A percentile compares a stretch with the other conserved stretches of the same genome.
These are phyloP conservation scores for Diplogelasinospora grovesii DNA, from an alignment of 495 filamentous ascomycete genomes.

Conservation along the genomic window DNA sequence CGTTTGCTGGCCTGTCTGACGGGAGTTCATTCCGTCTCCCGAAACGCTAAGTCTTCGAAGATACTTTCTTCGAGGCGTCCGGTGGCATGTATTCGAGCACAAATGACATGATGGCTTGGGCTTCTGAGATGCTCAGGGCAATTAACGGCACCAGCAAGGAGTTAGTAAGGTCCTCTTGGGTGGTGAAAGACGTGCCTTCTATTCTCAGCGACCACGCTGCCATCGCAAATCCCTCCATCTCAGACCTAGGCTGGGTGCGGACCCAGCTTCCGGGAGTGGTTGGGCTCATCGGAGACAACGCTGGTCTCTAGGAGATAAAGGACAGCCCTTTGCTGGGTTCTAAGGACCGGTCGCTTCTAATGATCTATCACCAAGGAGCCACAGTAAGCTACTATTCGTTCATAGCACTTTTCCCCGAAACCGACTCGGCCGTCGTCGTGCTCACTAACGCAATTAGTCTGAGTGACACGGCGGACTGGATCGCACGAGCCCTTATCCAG, in stretches of 20 bases:
- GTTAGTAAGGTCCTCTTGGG: neutral
- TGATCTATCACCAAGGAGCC: constrained; percentile 10
- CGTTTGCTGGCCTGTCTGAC: constrained; percentile 5
- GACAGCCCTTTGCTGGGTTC: constrained; percentile 18
- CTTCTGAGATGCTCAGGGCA: constrained; percentile 1
- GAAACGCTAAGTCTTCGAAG: constrained; percentile 9
- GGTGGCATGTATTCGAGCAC: constrained; percentile 11
- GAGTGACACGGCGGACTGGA: constrained; percentile 1
- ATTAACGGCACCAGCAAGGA: neutral
- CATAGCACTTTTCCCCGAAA: neutral
- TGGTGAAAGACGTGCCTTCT: constrained; percentile 1
- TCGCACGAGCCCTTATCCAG: constrained; percentile 1
- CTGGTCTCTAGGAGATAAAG: too few relatives aligned
- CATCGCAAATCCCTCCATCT: constrained; percentile 1
- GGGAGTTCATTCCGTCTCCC: constrained; percentile 2
- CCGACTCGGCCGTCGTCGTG: neutral
- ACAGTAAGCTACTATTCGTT: neutral
- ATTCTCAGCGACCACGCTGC: constrained; percentile 9
- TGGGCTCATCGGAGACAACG: constrained; percentile 13
- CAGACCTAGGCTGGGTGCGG: constrained; percentile 7
- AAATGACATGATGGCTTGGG: constrained; percentile 8
- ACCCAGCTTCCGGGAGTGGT: constrained; percentile 11
- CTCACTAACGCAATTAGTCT: neutral
- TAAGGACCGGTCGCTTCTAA: constrained; percentile 8
- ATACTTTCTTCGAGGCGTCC: constrained; percentile 12